These are phyloP conservation scores for Chlamydomonas reinhardtii DNA, from an alignment of 163 green algal species.

Conservation along the genomic window DNA sequence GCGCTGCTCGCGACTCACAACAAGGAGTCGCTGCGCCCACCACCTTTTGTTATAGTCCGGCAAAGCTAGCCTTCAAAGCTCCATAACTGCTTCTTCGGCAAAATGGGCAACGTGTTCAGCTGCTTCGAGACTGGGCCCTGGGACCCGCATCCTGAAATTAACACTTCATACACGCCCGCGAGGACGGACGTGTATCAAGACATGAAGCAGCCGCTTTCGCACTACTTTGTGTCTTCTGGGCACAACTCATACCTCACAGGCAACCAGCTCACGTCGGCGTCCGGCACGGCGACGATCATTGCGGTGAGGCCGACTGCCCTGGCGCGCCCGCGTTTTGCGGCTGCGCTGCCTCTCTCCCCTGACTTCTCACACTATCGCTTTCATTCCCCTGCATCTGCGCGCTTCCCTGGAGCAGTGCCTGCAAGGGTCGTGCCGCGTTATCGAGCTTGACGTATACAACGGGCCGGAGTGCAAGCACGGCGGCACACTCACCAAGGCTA, in stretches of 20 bases:
- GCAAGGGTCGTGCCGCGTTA: conserved; percentile 46
- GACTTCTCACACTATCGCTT: too few relatives aligned
- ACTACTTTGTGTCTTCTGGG: conserved; percentile 38
- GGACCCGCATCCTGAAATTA: conserved; percentile 19
- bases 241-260: conserved; percentile 53
- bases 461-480: conserved; percentile 58
- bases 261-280: conserved; percentile 37
- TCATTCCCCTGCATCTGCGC: neutral
- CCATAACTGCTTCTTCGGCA: neutral
- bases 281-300: conserved; percentile 41
- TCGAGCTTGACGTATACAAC: conserved; percentile 66
- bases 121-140: conserved; percentile 45
- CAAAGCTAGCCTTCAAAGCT: neutral
- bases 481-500: conserved; percentile 45
- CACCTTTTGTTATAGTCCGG: too few relatives aligned
- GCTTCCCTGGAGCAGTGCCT: conserved; percentile 23
- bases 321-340: too few relatives aligned
- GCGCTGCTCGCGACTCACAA: too few relatives aligned
- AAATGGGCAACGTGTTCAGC: conserved; percentile 41
- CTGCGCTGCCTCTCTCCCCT: neutral
- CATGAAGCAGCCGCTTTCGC: conserved; percentile 43
- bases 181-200: conserved; percentile 31
- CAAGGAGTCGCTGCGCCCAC: too few relatives aligned
- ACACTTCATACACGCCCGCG: neutral
- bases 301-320: neutral